A percentile compares a stretch with the other conserved stretches of the same genome.
Evolutionary conservation across 495 filamentous ascomycete genomes (phyloP).

Genomic region (Peziza echinospora): DNA sequence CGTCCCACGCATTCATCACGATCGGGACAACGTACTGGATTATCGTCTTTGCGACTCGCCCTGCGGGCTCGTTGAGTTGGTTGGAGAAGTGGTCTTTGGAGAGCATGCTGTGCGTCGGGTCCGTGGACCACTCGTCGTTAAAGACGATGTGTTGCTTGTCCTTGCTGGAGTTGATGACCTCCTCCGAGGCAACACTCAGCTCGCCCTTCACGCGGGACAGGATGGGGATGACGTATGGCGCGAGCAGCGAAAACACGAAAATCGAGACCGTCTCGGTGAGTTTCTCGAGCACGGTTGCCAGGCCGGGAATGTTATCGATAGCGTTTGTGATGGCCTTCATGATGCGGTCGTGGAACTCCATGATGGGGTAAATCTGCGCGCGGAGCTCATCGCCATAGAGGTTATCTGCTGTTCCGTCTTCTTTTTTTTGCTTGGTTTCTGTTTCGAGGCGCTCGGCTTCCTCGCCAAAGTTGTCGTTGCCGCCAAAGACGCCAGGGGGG

Average conservation of each 20-base stretch:
- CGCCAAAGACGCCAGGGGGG: conserved; percentile 51
- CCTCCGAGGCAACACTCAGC: conserved; percentile 59
- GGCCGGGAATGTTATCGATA: conserved; percentile 58
- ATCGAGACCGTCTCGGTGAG: conserved; percentile 57
- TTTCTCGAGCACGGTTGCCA: conserved; percentile 59
- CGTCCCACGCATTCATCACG: conserved; percentile 67
- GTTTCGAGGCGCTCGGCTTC: conserved; percentile 22
- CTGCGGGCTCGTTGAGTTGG: conserved; percentile 69
- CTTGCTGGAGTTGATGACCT: conserved; percentile 61
- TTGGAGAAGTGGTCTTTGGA: conserved; percentile 86
- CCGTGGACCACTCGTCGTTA: conserved; percentile 44
- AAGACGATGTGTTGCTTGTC: conserved; percentile 71
- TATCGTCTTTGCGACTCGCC: conserved; percentile 53
- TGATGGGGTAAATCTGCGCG: conserved; percentile 57
- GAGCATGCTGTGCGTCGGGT: conserved; percentile 91
- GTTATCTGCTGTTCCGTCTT: conserved; percentile 9
- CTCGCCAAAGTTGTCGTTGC: conserved; percentile 42
- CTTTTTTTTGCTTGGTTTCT: conserved; percentile 4
- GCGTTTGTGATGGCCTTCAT: conserved; percentile 56
- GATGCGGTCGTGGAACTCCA: conserved; percentile 72
- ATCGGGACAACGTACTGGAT: conserved; percentile 69
- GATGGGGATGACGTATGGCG: conserved; percentile 66
- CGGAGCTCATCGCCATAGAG: conserved; percentile 26
- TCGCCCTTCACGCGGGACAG: conserved; percentile 68
- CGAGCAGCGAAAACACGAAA: conserved; percentile 69